Evolutionary conservation across 2,329 filamentous ascomycete species (phyloP).

Genomic region (Leptographium galeiforme): DNA sequence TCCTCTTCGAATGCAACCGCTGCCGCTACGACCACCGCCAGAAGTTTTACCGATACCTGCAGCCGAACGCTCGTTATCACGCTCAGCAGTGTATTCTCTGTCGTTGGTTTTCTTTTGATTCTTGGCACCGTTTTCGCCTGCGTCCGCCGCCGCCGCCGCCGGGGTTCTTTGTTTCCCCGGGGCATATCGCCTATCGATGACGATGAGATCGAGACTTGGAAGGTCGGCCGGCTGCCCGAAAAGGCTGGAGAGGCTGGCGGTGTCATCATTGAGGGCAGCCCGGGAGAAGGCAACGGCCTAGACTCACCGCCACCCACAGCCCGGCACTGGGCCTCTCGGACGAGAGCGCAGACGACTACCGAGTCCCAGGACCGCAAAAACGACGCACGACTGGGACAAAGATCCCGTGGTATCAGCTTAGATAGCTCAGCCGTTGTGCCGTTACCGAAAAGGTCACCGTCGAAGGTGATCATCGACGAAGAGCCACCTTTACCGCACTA

Average conservation of each 20-base stretch:
- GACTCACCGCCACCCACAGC: constrained; percentile 2
- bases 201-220: constrained; percentile 54
- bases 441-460: constrained; percentile 22
- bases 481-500: constrained; percentile 4
- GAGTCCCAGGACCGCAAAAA: neutral
- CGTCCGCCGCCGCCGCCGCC: constrained; percentile 21
- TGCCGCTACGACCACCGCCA: neutral
- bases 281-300: neutral
- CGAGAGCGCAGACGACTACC: neutral
- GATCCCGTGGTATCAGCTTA: neutral
- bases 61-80: constrained; percentile 32
- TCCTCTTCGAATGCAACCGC: neutral
- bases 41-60: neutral
- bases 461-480: constrained; percentile 42
- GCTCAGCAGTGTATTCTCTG: constrained; percentile 34
- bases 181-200: constrained; percentile 50
- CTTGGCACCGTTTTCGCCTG: constrained; percentile 22
- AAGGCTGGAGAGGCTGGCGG: constrained; percentile 11
- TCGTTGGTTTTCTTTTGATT: constrained; percentile 28
- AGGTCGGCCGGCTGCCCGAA: constrained; percentile 22
- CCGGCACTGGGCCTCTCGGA: neutral
- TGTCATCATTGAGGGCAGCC: no score
- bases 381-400: neutral
- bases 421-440: constrained; percentile 1
- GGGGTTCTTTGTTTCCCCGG: constrained; percentile 32